Conservation (phyloP, 2,329 filamentous ascomycete species). For the Verticillium nonalfalfae region DNA sequence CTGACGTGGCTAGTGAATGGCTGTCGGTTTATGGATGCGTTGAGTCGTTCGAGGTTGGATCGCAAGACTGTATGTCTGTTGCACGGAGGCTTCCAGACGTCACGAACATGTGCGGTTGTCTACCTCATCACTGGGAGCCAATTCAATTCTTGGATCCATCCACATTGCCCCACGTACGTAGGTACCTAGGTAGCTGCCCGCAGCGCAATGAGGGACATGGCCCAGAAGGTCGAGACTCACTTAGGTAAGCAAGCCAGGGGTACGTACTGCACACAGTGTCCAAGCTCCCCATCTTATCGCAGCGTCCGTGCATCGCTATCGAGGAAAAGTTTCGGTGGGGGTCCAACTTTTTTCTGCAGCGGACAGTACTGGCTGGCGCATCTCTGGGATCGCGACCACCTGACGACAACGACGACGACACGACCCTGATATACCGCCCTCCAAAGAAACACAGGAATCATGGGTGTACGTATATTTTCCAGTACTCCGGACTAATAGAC, state of each 20-base stretch:
- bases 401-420: not conserved
- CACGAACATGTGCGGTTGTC: not conserved
- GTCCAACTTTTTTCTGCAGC: conserved; percentile 14
- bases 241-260: not conserved
- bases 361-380: not conserved
- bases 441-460: not conserved
- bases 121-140: not conserved
- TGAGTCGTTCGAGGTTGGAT: not conserved
- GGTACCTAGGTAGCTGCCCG: not conserved
- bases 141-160: not conserved
- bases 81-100: not conserved
- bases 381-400: not conserved
- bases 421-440: not conserved
- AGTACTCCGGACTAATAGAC: not conserved
- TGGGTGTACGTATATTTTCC: not conserved
- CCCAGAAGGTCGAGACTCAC: not conserved
- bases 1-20: conserved; percentile 6
- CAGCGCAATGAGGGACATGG: not conserved
- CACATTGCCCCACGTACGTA: not conserved
- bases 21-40: not conserved
- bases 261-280: not conserved
- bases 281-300: not conserved
- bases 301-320: conserved; percentile 11
- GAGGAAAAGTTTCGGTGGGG: conserved; percentile 33
- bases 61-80: not conserved